Evolutionary conservation across 352 stramenopile genomes (phyloP), one percentile per base, ranked within the genome.

Genomic region (Phytophthora tubulina): DNA sequence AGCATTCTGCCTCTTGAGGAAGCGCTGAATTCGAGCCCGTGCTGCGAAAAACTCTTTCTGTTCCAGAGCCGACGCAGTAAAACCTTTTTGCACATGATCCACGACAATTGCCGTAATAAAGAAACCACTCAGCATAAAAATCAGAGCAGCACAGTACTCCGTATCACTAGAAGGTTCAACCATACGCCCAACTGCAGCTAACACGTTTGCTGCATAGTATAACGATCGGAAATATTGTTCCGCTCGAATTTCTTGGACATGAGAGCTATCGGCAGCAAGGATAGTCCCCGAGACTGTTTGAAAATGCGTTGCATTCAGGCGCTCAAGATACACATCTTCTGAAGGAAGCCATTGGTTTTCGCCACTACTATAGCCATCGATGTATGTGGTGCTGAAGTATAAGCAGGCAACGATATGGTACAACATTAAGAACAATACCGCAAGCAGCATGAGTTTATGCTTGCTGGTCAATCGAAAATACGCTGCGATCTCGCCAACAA

Each of bases 11-110:
- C 84, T 75, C 57, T 89, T 87, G 3, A 92, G 68, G 55, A 92
- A 92, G 52, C 84, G 80, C 48, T 89, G 81, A 33, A 92, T 87
- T 14, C 80, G 74, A 45, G 82, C 67, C 3, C 79, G 80, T 3
- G 74, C 84, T 9, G 82, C 80, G 6, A 92, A 88, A 62, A 92
- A 90, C 42, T 90, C 84, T 52, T 90, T 92, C 33, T 92, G 68
- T 32, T 92, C 84, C 9, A 89, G 76, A 51, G 84, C 84, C 0
- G 84, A 92, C 21, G 84, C 80, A 0, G 84, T 92, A 50, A 90
- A 89, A 7, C 77, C 60, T 58, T 92, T 88, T 53, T 90, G 82
- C 0, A 92, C 84, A 35, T 90, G 80, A 67, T 90, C 84, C n/a
- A 92, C 84, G 14, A 92, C 84, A 30, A 89, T 73, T 0, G 84